Base-by-base conservation (phyloP, 2,329 filamentous ascomycete genomes). In the Proliferodiscus dingleyae region DNA sequence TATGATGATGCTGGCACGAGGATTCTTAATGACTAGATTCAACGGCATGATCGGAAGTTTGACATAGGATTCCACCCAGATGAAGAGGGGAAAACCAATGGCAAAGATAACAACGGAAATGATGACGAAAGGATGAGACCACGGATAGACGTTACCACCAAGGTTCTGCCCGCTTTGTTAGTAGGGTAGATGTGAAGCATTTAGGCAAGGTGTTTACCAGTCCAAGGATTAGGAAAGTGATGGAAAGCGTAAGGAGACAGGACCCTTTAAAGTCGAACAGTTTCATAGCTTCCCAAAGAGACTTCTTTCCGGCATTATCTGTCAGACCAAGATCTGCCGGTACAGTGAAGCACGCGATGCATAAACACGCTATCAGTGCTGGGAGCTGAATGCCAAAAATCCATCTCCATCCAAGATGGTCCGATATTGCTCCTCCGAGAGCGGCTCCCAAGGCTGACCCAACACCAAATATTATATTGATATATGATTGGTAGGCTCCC, bases 371-470 rank as follows among this genome's bases (percentile, higher is more conserved):
- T 0, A 73, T 21, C 23, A 82, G 57, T 0, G 70, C 66, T 2
- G 77, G 72, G 3, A 83, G 67, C 62, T 84, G 80, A 6, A 83
- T 64, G 43, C 77, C 78, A 59, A 83, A 88, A 45, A 83, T 82
- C 80, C 81, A 85, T 33, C 85, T 71, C 85, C 85, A 89, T 23
- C 85, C 85, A 2, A 89, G 64, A 26, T 69, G 71, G 58, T 89
- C 84, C 19, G 82, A 83, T 59, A 89, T 77, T 42, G 80, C 71
- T 1, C 85, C 85, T 11, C 85, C 85, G 5, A 85, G 70, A 0
- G 83, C 83, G 1, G 83, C 84, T 2, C 85, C 85, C 2, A 80
- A 67, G 5, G 76, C 72, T 2, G 74, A 70, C 0, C 71, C 75
- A n/a, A 72, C 48, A 2, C 83, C 83, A 54, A 75, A 86, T 39